Base-by-base conservation (phyloP, 768 basidiomycete genomes). In the Xerocomus spinulosus region DNA sequence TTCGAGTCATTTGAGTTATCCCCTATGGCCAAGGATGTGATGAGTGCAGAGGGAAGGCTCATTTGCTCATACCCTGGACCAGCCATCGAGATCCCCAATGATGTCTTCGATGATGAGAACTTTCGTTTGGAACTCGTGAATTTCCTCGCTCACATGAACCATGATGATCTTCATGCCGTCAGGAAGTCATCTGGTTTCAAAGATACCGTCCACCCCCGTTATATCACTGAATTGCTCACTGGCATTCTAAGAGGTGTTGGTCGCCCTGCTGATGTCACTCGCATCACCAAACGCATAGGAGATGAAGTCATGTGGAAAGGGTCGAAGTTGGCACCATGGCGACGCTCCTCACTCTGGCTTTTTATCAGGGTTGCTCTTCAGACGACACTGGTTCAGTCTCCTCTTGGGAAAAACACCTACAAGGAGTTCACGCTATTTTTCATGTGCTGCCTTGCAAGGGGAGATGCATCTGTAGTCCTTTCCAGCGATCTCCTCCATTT, bases 271-370 rank as follows among this genome's bases (percentile, higher is more conserved):
- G 57, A 55, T n/a, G 52, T 63, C 9, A 25, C 17, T 15, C 52
- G 57, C 21, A 66, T 73, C 34, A 50, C 44, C 24, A 79, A 79
- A 54, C 71, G 73, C 12, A 66, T 78, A 2, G 65, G 62, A 10
- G 76, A 78, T 38, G 70, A 79, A 3, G 35, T 10, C n/a, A 4
- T 36, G 6, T 20, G 9, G n/a, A 43, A 62, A 10, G 37, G 49
- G 9, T 63, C 64, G 9, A n/a, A n/a, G n/a, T n/a, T 28, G 26
- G 26, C 10, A 28, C 34, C 77, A 69, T 79, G 77, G 77, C 59
- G 79, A 21, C 64, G 78, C 33, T 74, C 75, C 9, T 61, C 74
- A 0, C 59, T 75, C 9, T 80, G 77, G 76, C 69, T 77, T 9
- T 54, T 75, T 18, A 56, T 75, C 33, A 72, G 76, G 8, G 71